phyloP scores from a whole-genome alignment of 805 yeast species.

The Grigorovia yakushimaensis region DNA sequence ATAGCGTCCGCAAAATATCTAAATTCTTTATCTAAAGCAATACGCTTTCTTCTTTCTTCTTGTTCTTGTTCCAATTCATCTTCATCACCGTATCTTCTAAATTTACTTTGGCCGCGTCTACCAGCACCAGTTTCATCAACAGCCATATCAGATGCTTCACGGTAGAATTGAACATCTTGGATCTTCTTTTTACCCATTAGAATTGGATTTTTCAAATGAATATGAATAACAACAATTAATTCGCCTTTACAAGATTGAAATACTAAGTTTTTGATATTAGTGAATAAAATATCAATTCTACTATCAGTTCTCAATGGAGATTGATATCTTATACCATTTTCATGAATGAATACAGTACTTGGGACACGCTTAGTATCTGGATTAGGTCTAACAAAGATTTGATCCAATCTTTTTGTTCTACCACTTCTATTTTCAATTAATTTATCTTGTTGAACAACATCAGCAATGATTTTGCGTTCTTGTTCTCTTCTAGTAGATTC shows the following conservation, averaged over 20 bases:
- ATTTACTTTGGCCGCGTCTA: slow-evolving; percentile 59
- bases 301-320: slow-evolving; percentile 79
- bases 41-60: slow-evolving; percentile 90
- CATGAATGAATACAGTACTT: slow-evolving; percentile 84
- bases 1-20: slow-evolving; percentile 81
- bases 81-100: slow-evolving; percentile 89
- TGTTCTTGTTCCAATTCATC: slow-evolving; percentile 98
- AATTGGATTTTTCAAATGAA: slow-evolving; percentile 84
- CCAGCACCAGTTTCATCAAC: slow-evolving; percentile 96
- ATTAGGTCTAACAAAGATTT: slow-evolving; percentile 85
- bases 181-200: slow-evolving; percentile 95
- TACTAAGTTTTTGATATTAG: slow-evolving; percentile 85
- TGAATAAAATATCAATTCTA: slow-evolving; percentile 75
- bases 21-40: slow-evolving; percentile 85
- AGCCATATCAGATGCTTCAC: slow-evolving; percentile 93
- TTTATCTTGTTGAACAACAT: slow-evolving; percentile 86
- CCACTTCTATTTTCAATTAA: slow-evolving; percentile 73
- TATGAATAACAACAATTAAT: slow-evolving; percentile 82
- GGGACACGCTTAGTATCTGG: slow-evolving; percentile 96
- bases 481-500: slow-evolving; percentile 84
- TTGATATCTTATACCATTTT: slow-evolving; percentile 91
- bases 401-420: slow-evolving; percentile 78
- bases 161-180: slow-evolving; percentile 87
- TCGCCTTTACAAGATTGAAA: slow-evolving; percentile 97
- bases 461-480: slow-evolving; percentile 85